A percentile compares a stretch with the other conserved stretches of the same genome.
Conservation (phyloP, 805 yeast species). For the Wickerhamiella galacta region DNA sequence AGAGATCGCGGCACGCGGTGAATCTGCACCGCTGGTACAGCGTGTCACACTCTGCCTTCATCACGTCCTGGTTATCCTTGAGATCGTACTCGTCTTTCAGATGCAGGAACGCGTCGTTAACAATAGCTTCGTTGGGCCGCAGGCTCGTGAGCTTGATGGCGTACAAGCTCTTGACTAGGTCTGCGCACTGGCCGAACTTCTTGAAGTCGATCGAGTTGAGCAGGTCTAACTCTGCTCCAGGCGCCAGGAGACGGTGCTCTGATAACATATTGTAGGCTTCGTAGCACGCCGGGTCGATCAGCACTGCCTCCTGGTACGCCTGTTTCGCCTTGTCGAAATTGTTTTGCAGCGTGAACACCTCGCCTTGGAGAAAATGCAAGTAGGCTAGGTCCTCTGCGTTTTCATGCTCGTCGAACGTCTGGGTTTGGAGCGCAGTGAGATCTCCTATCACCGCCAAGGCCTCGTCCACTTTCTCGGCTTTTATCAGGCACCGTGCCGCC, state of each 20-base stretch:
- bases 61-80: conserved; percentile 45
- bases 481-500: conserved; percentile 47
- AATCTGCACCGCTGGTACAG: conserved; percentile 63
- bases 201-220: conserved; percentile 47
- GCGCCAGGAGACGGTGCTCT: conserved; percentile 55
- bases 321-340: conserved; percentile 76
- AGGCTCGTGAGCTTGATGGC: conserved; percentile 62
- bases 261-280: conserved; percentile 80
- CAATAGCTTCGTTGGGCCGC: conserved; percentile 5
- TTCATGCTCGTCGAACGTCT: background rate
- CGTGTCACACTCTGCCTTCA: conserved; percentile 51
- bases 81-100: conserved; percentile 59
- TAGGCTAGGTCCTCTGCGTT: background rate
- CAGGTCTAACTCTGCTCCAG: conserved; percentile 38
- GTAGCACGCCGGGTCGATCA: conserved; percentile 77
- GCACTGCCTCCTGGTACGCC: conserved; percentile 69
- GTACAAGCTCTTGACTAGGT: conserved; percentile 60
- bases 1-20: conserved; percentile 54
- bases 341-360: conserved; percentile 65
- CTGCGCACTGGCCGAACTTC: conserved; percentile 59
- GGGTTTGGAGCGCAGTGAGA: conserved; percentile 34
- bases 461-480: conserved; percentile 47
- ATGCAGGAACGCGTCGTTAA: conserved; percentile 47
- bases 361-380: conserved; percentile 70
- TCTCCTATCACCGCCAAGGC: conserved; percentile 80